Percentiles rank a stretch among this genome's conserved stretches.
phyloP scores from a whole-genome alignment of 2,329 filamentous ascomycete genomes.

The Bipolaris gigantea region DNA sequence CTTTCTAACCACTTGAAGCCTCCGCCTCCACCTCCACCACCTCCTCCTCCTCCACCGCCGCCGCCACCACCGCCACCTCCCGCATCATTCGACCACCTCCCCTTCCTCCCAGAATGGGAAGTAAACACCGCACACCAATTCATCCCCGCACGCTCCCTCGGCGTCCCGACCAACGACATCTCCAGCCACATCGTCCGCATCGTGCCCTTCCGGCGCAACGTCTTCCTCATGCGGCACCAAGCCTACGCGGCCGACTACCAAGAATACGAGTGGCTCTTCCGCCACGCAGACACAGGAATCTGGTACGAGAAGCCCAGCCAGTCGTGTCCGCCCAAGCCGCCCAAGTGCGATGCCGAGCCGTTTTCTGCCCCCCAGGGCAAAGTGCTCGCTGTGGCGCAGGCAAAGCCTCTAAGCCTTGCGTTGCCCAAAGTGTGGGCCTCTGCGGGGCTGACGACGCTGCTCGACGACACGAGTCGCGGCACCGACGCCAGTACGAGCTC shows the following conservation, averaged over 20 bases:
- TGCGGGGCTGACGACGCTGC: slow-evolving; percentile 32
- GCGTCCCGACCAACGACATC: slow-evolving; percentile 16
- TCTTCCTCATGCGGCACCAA: slow-evolving; percentile 26
- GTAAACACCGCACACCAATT: slow-evolving; percentile 20
- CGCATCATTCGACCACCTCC: slow-evolving; percentile 14
- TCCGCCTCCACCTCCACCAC: slow-evolving; percentile 3
- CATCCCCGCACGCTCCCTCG: slow-evolving; percentile 27
- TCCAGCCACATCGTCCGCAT: slow-evolving; percentile 23
- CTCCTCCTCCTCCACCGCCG: background rate
- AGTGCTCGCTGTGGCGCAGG: slow-evolving; percentile 15
- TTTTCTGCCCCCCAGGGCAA: slow-evolving; percentile 9
- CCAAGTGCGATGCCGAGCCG: slow-evolving; percentile 6
- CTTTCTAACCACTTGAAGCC: background rate
- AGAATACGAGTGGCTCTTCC: slow-evolving; percentile 35
- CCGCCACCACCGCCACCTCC: slow-evolving; percentile 14
- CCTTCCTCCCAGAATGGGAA: slow-evolving; percentile 6
- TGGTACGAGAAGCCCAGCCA: slow-evolving; percentile 38
- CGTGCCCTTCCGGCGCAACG: slow-evolving; percentile 30
- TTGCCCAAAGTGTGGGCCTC: slow-evolving; percentile 37
- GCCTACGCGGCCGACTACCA: slow-evolving; percentile 31
- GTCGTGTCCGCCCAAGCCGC: slow-evolving; percentile 13
- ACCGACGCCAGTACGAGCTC: slow-evolving; percentile 3
- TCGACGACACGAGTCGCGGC: slow-evolving; percentile 28
- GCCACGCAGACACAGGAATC: slow-evolving; percentile 25
- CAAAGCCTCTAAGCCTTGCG: slow-evolving; percentile 25